These are phyloP conservation scores for Urtica urens DNA, from an alignment of 306 rosid genomes.

Conservation along the genomic window DNA sequence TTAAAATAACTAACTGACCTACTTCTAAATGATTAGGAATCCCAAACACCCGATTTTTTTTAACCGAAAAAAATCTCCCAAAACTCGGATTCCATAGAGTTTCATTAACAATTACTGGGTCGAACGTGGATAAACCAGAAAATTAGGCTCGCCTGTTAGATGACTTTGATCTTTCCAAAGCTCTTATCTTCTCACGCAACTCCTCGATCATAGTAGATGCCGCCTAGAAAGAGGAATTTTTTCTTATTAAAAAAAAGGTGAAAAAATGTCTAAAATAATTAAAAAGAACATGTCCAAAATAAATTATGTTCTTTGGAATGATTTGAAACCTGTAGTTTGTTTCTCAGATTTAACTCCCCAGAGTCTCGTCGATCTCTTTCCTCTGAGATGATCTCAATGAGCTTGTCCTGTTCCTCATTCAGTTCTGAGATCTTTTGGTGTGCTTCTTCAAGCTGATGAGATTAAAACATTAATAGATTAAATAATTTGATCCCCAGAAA, in stretches of 20 bases:
- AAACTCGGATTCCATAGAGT: not conserved
- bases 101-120: not conserved
- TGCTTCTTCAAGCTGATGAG: slow-evolving; percentile 43
- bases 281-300: not conserved
- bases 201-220: slow-evolving; percentile 68
- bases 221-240: slow-evolving; percentile 31
- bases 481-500: no score
- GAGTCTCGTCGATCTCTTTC: slow-evolving; percentile 70
- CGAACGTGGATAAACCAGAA: not conserved
- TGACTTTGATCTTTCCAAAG: slow-evolving; percentile 33
- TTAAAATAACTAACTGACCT: not conserved
- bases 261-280: no score
- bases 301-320: not conserved
- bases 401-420: slow-evolving; percentile 67
- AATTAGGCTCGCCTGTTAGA: not conserved
- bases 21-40: not conserved
- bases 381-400: slow-evolving; percentile 67
- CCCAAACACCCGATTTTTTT: slow-evolving; percentile 1
- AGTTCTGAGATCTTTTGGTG: slow-evolving; percentile 41
- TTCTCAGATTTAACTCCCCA: slow-evolving; percentile 58
- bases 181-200: slow-evolving; percentile 45
- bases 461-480: not conserved
- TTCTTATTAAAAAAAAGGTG: not conserved
- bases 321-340: slow-evolving; percentile 48
- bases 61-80: not conserved